Base-by-base conservation (phyloP, 805 yeast genomes). In the Spathaspora gorwiae region DNA sequence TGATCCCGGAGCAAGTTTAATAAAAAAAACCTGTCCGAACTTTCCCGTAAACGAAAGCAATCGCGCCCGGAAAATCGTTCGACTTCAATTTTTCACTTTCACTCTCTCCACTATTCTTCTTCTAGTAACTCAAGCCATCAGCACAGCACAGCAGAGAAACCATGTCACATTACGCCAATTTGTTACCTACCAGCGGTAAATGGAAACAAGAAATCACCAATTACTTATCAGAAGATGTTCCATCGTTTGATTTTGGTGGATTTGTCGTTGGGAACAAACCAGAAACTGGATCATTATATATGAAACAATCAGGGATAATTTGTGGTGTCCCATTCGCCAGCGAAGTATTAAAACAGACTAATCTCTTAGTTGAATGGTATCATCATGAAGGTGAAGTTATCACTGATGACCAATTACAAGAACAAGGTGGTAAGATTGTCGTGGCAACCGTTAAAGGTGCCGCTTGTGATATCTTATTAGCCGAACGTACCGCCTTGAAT, bases 201-300 rank as follows among this genome's bases (percentile, higher is more conserved):
- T 92, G 98, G 98, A 89, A 82, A 59, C 78, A 77, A 42, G 83
- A 83, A 48, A 80, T 92, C 49, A 80, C 89, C 8, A 73, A 69
- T 37, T 90, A 88, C 83, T 70, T 90, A 11, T 71, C 78, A 5
- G 98, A 90, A 58, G 98, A 90, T 56, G 92, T 87, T 12, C 97
- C 98, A 1, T 81, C 95, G 0, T 92, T 92, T 56, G 98, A 90
- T 62, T 86, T 83, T 56, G 98, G 98, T 31, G 98, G 97, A 2
- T 88, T 70, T 56, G 98, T 92, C 2, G 98, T 92, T n/a, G 97
- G 98, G 10, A 75, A 76, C 44, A 83, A 75, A 37, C 53, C 54
- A 3, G 85, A 87, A 56, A 71, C 81, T 2, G 97, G 96, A 2
- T 80, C 87, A 2, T 70, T 90, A 37, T 84, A 78, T 66, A 86